These are phyloP conservation scores for Hypoxylon crocopeplum DNA, from an alignment of 495 filamentous ascomycete species.

Conservation along the genomic window DNA sequence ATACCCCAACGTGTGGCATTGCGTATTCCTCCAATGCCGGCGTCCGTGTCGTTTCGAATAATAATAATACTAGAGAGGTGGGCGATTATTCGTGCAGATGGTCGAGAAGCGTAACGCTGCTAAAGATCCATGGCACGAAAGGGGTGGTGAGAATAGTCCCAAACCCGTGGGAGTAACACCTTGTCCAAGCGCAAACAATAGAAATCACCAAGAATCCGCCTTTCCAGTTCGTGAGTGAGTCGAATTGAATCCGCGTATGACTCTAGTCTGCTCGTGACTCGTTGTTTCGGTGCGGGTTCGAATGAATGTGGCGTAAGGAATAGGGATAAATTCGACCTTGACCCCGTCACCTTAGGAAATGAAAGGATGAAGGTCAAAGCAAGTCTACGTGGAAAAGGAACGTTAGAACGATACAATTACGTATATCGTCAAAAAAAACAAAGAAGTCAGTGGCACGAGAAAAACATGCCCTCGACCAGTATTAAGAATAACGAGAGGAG, in stretches of 20 bases:
- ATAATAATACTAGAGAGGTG: background rate
- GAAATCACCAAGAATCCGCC: background rate
- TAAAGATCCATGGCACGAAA: constrained; percentile 31
- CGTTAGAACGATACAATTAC: constrained; percentile 21
- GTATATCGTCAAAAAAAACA: constrained; percentile 29
- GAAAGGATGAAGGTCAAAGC: constrained; percentile 31
- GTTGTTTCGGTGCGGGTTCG: constrained; percentile 8
- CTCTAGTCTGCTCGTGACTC: constrained; percentile 8
- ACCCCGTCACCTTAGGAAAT: constrained; percentile 13
- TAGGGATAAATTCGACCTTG: constrained; percentile 4
- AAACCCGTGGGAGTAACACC: constrained; percentile 28
- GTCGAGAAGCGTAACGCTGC: constrained; percentile 1
- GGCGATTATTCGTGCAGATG: constrained; percentile 9
- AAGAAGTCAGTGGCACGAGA: constrained; percentile 18
- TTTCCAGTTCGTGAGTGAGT: constrained; percentile 11
- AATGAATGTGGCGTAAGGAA: too few species aligned
- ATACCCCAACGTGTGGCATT: constrained; percentile 48
- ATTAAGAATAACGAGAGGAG: constrained; percentile 22
- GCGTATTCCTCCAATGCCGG: constrained; percentile 10
- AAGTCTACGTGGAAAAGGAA: constrained; percentile 17
- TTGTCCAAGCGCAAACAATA: constrained; percentile 18
- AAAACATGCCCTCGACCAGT: constrained; percentile 17
- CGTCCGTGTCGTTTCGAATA: constrained; percentile 4
- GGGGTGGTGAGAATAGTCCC: constrained; percentile 10
- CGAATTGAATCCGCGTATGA: constrained; percentile 1